These are phyloP conservation scores for Penicillium daleae DNA, from an alignment of 495 filamentous ascomycete species.

Conservation along the genomic window DNA sequence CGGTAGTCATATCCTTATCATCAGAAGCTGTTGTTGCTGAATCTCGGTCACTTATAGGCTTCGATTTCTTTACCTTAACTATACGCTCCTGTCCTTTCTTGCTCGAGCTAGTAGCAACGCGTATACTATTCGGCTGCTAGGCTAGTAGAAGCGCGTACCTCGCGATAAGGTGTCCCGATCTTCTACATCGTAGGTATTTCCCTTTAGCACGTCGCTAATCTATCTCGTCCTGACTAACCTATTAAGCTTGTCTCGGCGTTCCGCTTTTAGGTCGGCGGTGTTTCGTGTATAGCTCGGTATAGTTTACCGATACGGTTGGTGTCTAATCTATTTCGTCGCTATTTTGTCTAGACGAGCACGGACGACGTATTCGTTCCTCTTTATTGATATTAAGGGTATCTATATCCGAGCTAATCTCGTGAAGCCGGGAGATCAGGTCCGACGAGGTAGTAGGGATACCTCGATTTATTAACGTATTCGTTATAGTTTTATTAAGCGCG, in stretches of 20 bases:
- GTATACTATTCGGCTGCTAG: neutral
- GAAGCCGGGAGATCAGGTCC: slow-evolving; percentile 1
- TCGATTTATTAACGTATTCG: slow-evolving; percentile 6
- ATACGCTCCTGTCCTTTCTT: neutral
- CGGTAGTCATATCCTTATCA: neutral
- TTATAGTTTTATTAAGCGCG: slow-evolving; percentile 8
- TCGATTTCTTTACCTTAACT: neutral
- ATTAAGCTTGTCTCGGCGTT: neutral
- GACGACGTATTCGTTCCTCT: neutral
- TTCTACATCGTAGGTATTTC: slow-evolving; percentile 3
- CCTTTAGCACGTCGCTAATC: slow-evolving; percentile 1
- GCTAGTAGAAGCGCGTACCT: neutral
- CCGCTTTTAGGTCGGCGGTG: neutral
- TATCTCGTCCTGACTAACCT: slow-evolving; percentile 3
- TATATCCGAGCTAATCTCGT: slow-evolving; percentile 3
- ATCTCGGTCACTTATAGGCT: neutral
- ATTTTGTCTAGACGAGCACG: neutral
- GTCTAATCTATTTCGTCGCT: neutral
- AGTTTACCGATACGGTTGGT: neutral
- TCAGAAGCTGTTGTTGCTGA: neutral
- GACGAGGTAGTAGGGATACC: slow-evolving; percentile 8
- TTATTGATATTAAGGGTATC: neutral
- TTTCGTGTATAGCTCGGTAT: slow-evolving; percentile 4
- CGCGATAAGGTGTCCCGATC: neutral
- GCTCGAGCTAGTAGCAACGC: neutral